These are phyloP conservation scores for Rhytidiadelphus loreus DNA, from an alignment of 225 moss, liverwort and hornwort species.

Conservation along the genomic window DNA sequence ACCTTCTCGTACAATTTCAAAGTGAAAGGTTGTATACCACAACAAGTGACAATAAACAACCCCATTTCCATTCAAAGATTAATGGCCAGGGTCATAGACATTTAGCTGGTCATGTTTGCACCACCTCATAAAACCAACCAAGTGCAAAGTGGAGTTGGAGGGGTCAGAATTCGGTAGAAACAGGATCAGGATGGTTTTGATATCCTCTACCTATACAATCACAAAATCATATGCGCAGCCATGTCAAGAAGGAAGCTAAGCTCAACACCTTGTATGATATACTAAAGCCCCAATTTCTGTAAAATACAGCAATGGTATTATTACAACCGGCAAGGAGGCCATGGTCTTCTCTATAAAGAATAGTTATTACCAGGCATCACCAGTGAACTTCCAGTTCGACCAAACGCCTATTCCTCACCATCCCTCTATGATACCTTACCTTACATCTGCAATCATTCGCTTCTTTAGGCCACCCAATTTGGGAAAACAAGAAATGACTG, in stretches of 20 bases:
- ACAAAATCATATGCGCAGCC: background rate
- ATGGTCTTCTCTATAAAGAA: background rate
- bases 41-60: background rate
- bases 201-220: background rate
- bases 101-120: background rate
- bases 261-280: background rate
- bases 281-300: background rate
- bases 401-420: background rate
- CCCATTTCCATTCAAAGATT: background rate
- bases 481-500: constrained; percentile 6
- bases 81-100: too few species aligned
- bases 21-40: background rate
- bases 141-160: background rate
- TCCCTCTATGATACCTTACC: constrained; percentile 8
- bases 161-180: background rate
- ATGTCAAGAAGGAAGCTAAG: background rate
- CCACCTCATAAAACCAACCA: background rate
- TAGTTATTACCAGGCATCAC: background rate
- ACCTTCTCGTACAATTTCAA: background rate
- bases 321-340: background rate
- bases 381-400: background rate
- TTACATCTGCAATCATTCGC: background rate
- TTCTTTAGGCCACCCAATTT: background rate
- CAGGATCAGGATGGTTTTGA: background rate
- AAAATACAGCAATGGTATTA: constrained; percentile 18